Evolutionary conservation across 192 early-diverging fungal species (phyloP).

Genomic region (Backusella westeae): DNA sequence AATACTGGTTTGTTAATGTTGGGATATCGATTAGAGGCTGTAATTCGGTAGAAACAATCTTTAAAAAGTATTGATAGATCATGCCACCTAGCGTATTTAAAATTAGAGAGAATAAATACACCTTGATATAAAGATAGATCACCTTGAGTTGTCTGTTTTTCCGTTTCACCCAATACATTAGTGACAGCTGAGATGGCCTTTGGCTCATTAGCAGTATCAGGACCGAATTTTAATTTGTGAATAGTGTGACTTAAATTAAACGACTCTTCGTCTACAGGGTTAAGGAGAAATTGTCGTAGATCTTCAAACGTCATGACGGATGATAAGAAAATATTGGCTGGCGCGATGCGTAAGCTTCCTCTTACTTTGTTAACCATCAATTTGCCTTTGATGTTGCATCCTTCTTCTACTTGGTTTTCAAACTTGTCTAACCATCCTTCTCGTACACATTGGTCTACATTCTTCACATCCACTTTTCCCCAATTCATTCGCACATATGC

Average conservation of each 20-base stretch:
- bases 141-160: slow-evolving; percentile 52
- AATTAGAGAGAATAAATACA: background rate
- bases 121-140: background rate
- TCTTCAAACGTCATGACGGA: slow-evolving; percentile 77
- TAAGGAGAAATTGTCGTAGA: slow-evolving; percentile 52
- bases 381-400: slow-evolving; percentile 81
- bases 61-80: slow-evolving; percentile 91
- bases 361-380: slow-evolving; percentile 88
- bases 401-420: slow-evolving; percentile 79
- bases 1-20: slow-evolving; percentile 90
- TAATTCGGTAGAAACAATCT: slow-evolving; percentile 89
- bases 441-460: slow-evolving; percentile 87
- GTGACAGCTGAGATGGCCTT: slow-evolving; percentile 28
- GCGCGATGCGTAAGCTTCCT: slow-evolving; percentile 92
- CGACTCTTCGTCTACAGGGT: slow-evolving; percentile 41
- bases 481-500: slow-evolving; percentile 83
- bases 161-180: slow-evolving; percentile 69
- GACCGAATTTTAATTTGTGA: slow-evolving; percentile 81
- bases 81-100: slow-evolving; percentile 39
- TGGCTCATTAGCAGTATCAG: slow-evolving; percentile 20
- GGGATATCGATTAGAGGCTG: slow-evolving; percentile 63
- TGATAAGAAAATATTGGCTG: slow-evolving; percentile 75
- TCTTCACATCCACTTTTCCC: slow-evolving; percentile 73
- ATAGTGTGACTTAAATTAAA: slow-evolving; percentile 85
- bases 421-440: slow-evolving; percentile 81